Percentiles rank a stretch among this genome's conserved stretches.
phyloP scores from a whole-genome alignment of 2,329 filamentous ascomycete species.

The Cordyceps cicadae region DNA sequence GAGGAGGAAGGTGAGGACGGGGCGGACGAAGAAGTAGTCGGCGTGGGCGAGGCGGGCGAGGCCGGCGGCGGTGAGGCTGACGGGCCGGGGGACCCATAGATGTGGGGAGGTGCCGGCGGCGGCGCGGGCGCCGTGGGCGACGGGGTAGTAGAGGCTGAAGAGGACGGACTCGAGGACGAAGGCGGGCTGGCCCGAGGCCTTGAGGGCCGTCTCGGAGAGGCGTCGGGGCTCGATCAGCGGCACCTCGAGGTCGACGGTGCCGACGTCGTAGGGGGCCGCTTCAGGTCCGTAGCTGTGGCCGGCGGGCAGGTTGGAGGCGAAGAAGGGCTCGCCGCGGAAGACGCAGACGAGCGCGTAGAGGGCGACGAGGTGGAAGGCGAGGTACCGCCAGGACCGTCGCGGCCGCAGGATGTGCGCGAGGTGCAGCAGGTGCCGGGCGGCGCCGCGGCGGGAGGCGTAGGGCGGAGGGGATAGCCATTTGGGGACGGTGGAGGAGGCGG shows the following conservation, averaged over 20 bases:
- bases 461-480: conserved; percentile 10
- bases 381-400: conserved; percentile 4
- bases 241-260: conserved; percentile 39
- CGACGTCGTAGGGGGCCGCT: conserved; percentile 30
- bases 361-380: conserved; percentile 3
- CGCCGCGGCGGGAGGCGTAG: not conserved
- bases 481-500: not conserved
- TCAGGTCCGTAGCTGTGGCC: conserved; percentile 29
- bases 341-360: conserved; percentile 10
- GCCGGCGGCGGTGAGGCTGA: conserved; percentile 36
- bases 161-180: conserved; percentile 40
- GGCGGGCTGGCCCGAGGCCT: conserved; percentile 27
- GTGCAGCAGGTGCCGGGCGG: not conserved
- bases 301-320: conserved; percentile 35
- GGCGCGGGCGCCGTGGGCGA: conserved; percentile 21
- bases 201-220: conserved; percentile 27
- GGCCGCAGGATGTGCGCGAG: not conserved
- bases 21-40: conserved; percentile 34
- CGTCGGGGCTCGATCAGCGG: conserved; percentile 26
- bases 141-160: conserved; percentile 42
- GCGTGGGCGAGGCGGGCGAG: conserved; percentile 38
- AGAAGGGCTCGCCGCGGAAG: conserved; percentile 32
- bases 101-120: conserved; percentile 22
- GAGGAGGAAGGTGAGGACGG: conserved; percentile 35
- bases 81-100: conserved; percentile 36